phyloP scores from a whole-genome alignment of 2,329 filamentous ascomycete species.

The Cylindrodendrum hubeiense region DNA sequence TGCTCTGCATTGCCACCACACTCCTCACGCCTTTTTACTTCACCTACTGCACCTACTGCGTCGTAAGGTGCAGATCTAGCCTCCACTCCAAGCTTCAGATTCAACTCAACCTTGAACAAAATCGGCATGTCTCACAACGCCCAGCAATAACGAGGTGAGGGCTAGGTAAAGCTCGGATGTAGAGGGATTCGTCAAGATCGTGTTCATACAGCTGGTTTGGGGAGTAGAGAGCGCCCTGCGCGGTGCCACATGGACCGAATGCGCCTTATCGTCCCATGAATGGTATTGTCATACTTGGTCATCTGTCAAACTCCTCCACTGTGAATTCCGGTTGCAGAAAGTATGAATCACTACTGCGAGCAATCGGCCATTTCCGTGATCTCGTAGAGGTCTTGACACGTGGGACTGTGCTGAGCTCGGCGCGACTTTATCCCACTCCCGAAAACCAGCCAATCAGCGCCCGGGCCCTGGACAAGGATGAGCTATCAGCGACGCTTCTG shows the following conservation, averaged over 20 bases:
- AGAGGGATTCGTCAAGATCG: neutral
- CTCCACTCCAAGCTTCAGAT: neutral
- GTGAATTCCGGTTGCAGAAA: neutral
- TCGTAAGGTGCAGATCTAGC: neutral
- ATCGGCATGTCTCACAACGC: neutral
- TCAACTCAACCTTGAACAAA: neutral
- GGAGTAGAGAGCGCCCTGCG: neutral
- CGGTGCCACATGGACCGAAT: neutral
- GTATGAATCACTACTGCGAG: neutral
- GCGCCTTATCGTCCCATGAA: neutral
- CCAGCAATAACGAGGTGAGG: too few relatives aligned
- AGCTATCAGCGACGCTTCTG: constrained; percentile 38
- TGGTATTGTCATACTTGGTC: neutral
- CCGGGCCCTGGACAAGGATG: constrained; percentile 37
- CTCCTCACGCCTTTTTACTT: neutral
- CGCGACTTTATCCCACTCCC: constrained; percentile 41
- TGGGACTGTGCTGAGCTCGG: constrained; percentile 30
- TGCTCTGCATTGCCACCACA: neutral
- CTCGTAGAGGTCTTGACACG: neutral
- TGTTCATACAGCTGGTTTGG: neutral
- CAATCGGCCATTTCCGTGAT: neutral
- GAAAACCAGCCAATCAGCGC: constrained; percentile 37
- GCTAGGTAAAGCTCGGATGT: neutral
- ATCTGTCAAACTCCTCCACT: neutral
- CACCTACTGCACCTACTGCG: too few relatives aligned